These are phyloP conservation scores for Arthrocladium fulminans DNA, from an alignment of 2,329 filamentous ascomycete species.

Conservation along the genomic window DNA sequence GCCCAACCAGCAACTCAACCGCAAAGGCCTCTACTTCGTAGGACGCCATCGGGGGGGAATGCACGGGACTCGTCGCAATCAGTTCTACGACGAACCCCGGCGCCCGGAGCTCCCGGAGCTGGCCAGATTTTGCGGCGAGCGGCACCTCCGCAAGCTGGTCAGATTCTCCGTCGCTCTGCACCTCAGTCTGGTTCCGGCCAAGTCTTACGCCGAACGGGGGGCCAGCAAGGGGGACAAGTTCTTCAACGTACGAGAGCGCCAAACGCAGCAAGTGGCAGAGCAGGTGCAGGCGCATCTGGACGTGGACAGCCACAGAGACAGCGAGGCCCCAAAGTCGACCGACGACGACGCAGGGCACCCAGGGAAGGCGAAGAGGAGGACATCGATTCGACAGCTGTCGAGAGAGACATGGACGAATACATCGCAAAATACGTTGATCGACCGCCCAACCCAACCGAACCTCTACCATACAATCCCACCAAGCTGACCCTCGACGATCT, in stretches of 20 bases:
- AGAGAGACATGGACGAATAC: slow-evolving; percentile 8
- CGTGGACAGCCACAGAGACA: not conserved
- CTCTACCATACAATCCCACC: slow-evolving; percentile 16
- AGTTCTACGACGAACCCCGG: not conserved
- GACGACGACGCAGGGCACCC: not conserved
- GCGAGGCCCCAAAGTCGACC: not conserved
- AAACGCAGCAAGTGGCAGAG: not conserved
- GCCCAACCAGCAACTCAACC: not conserved
- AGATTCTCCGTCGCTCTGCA: not conserved
- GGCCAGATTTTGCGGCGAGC: not conserved
- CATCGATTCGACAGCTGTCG: not conserved
- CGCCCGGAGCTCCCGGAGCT: not conserved
- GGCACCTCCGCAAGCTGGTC: not conserved
- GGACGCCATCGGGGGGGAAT: not conserved
- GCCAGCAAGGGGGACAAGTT: slow-evolving; percentile 2
- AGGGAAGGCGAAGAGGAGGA: slow-evolving; percentile 3
- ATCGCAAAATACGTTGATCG: slow-evolving; percentile 16
- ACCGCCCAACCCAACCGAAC: slow-evolving; percentile 19
- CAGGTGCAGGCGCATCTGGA: not conserved
- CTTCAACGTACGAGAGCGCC: slow-evolving; percentile 3
- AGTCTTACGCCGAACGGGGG: not conserved
- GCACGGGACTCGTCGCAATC: not conserved
- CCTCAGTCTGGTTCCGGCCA: not conserved
- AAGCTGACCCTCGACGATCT: slow-evolving; percentile 16
- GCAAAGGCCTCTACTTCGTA: not conserved